These are phyloP conservation scores for Croton setiger DNA, from an alignment of 441 rosid genomes.

Conservation along the genomic window DNA sequence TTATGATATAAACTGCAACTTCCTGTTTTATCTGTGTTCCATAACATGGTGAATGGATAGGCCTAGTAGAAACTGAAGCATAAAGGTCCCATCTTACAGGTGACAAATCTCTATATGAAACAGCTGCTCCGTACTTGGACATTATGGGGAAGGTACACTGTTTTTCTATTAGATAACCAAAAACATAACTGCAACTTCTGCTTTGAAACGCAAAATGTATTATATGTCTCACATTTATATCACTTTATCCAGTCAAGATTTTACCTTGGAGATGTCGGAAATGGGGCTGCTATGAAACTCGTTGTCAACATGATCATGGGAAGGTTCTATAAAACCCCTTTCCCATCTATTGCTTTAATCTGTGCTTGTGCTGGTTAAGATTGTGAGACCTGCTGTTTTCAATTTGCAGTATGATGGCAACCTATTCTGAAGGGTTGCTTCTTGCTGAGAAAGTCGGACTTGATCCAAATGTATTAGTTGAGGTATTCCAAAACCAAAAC, in stretches of 20 bases:
- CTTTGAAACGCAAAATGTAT: neutral
- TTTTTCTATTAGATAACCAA: conserved; percentile 2
- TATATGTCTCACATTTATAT: neutral
- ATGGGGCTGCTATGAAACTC: conserved; percentile 97
- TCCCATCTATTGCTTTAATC: neutral
- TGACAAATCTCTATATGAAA: conserved; percentile 65
- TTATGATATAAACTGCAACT: neutral
- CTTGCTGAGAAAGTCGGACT: conserved; percentile 83
- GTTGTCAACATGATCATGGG: conserved; percentile 99
- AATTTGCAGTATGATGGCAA: conserved; percentile 87
- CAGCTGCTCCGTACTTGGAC: conserved; percentile 65
- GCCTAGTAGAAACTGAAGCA: conserved; percentile 22
- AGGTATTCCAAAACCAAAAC: conserved; percentile 43
- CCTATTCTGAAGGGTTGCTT: conserved; percentile 82
- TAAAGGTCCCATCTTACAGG: conserved; percentile 48
- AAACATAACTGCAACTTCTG: neutral
- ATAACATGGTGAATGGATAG: conserved; percentile 9
- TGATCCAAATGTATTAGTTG: conserved; percentile 71
- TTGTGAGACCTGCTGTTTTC: conserved; percentile 12
- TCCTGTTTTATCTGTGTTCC: conserved; percentile 8
- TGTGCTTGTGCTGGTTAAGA: conserved; percentile 16
- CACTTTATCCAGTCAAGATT: conserved; percentile 69
- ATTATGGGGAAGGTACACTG: conserved; percentile 80
- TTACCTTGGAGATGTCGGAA: conserved; percentile 87
- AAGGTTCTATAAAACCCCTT: conserved; percentile 43